phyloP scores from a whole-genome alignment of 1,139 yeast genomes.

The Kluyveromyces sp. region DNA sequence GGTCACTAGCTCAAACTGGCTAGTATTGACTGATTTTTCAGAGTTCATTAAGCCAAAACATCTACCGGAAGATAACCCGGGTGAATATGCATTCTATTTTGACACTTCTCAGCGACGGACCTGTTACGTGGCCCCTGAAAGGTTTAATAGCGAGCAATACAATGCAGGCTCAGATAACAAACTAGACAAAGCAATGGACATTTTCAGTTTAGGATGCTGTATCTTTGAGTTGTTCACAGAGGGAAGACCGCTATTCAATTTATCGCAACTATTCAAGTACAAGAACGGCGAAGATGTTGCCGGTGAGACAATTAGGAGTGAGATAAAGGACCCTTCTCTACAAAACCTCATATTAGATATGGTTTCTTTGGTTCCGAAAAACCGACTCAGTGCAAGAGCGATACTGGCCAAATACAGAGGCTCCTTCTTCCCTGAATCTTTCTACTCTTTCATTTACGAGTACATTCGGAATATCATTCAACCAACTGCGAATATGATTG shows the following conservation, averaged over 20 bases:
- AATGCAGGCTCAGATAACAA: conserved; percentile 30
- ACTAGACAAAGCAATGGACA: conserved; percentile 69
- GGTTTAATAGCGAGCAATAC: conserved; percentile 44
- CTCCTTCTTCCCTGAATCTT: conserved; percentile 60
- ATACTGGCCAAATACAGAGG: conserved; percentile 47
- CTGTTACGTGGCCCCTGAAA: conserved; percentile 92
- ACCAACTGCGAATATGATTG: conserved; percentile 27
- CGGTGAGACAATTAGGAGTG: conserved; percentile 38
- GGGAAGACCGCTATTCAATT: conserved; percentile 78
- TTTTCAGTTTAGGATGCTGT: conserved; percentile 87
- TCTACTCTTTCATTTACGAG: conserved; percentile 63
- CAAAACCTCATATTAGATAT: conserved; percentile 52
- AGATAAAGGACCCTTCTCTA: conserved; percentile 44
- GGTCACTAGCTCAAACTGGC: conserved; percentile 88
- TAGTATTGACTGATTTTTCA: conserved; percentile 75
- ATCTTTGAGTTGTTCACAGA: conserved; percentile 84
- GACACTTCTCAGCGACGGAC: conserved; percentile 82
- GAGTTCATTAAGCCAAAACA: conserved; percentile 68
- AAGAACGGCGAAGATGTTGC: conserved; percentile 64
- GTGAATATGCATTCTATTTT: conserved; percentile 86
- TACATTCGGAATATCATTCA: conserved; percentile 45
- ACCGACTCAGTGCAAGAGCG: conserved; percentile 50
- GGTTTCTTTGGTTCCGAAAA: conserved; percentile 54
- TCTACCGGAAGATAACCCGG: conserved; percentile 90
- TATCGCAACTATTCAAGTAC: conserved; percentile 81